Percentiles rank a stretch among this genome's conserved stretches.
These are phyloP conservation scores for Suillus luteus DNA, from an alignment of 768 basidiomycete genomes.

Conservation along the genomic window DNA sequence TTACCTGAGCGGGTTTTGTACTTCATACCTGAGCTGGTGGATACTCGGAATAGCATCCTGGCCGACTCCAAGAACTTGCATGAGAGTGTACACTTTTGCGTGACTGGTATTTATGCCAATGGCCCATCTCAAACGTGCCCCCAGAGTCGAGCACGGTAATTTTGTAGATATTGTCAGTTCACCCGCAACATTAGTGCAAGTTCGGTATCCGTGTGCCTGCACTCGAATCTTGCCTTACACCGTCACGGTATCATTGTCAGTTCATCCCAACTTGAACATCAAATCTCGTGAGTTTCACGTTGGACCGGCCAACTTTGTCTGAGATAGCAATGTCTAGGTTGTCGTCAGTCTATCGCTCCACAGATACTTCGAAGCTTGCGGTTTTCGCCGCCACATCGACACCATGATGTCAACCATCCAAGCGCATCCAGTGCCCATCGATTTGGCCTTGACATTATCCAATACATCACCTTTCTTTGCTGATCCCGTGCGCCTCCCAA, in stretches of 20 bases:
- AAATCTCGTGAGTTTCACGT: background rate
- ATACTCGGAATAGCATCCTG: background rate
- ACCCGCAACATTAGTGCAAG: too few species aligned
- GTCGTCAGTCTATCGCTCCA: background rate
- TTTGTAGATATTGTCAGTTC: background rate
- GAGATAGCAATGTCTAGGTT: background rate
- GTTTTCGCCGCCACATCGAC: background rate
- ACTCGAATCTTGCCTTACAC: background rate
- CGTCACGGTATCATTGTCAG: background rate
- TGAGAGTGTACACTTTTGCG: background rate
- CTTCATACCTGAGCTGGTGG: background rate
- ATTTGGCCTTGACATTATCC: background rate
- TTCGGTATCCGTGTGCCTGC: background rate
- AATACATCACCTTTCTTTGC: background rate
- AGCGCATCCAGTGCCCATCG: background rate
- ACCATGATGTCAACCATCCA: constrained; percentile 1
- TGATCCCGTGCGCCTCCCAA: constrained; percentile 1
- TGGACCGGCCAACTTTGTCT: background rate
- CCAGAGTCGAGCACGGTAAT: background rate
- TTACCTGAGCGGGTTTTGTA: background rate
- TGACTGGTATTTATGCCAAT: background rate
- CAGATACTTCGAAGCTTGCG: background rate
- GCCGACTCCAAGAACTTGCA: background rate
- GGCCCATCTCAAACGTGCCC: background rate
- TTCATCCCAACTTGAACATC: background rate